Evolutionary conservation across 345 rosid species (phyloP).

Genomic region (Syzygium grande): DNA sequence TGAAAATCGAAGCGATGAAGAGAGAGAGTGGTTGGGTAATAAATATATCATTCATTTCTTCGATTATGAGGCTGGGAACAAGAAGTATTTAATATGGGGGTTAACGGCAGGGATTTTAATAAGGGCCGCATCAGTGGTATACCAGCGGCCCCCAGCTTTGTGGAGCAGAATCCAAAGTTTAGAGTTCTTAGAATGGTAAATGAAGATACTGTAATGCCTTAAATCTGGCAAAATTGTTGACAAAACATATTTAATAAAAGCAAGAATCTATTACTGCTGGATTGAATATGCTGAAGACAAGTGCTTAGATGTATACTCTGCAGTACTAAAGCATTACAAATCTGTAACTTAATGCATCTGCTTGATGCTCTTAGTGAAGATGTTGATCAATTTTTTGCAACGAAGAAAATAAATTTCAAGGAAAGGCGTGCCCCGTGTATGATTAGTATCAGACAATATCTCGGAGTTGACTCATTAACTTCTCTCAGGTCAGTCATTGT

Average conservation of each 20-base stretch:
- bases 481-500: neutral
- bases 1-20: slow-evolving; percentile 43
- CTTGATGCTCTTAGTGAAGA: neutral
- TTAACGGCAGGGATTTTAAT: slow-evolving; percentile 63
- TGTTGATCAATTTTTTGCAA: neutral
- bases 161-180: slow-evolving; percentile 44
- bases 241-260: neutral
- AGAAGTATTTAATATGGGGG: slow-evolving; percentile 49
- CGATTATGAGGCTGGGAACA: slow-evolving; percentile 22
- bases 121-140: slow-evolving; percentile 48
- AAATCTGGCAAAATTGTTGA: neutral
- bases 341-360: neutral
- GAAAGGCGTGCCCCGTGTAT: neutral
- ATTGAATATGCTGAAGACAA: neutral
- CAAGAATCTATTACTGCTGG: neutral
- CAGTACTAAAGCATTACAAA: neutral
- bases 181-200: slow-evolving; percentile 9
- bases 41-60: slow-evolving; percentile 46
- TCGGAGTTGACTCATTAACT: neutral
- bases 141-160: slow-evolving; percentile 42
- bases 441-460: neutral
- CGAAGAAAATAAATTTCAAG: neutral
- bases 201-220: slow-evolving; percentile 3
- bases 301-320: neutral
- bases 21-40: slow-evolving; percentile 42